phyloP scores from a whole-genome alignment of 2,329 filamentous ascomycete species.

The Alternaria sp. region DNA sequence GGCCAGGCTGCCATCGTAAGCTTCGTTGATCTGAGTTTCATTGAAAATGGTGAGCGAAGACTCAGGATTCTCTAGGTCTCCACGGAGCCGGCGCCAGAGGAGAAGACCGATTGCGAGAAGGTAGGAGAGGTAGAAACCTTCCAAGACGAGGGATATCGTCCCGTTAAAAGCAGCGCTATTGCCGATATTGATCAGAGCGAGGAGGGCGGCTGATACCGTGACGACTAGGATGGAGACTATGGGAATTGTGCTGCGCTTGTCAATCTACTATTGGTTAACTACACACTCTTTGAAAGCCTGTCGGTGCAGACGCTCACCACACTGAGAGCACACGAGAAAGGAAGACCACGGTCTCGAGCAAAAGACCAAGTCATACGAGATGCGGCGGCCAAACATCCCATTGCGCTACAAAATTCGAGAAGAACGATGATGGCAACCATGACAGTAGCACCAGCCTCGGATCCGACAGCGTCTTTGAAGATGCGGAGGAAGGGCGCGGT shows the following conservation, averaged over 20 bases:
- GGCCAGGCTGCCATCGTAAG: conserved; percentile 30
- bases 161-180: conserved; percentile 52
- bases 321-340: conserved; percentile 45
- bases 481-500: conserved; percentile 61
- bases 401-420: conserved; percentile 52
- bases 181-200: conserved; percentile 63
- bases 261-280: conserved; percentile 36
- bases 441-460: conserved; percentile 54
- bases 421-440: conserved; percentile 57
- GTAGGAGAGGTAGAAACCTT: conserved; percentile 50
- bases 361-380: conserved; percentile 57
- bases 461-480: conserved; percentile 50
- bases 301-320: conserved; percentile 27
- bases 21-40: conserved; percentile 29
- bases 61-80: conserved; percentile 37
- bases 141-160: conserved; percentile 46
- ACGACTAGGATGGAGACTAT: conserved; percentile 59
- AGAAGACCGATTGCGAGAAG: conserved; percentile 44
- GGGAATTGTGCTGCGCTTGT: conserved; percentile 51
- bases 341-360: conserved; percentile 54
- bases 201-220: conserved; percentile 54
- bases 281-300: not conserved
- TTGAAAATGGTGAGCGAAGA: conserved; percentile 35
- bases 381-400: conserved; percentile 53
- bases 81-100: conserved; percentile 47